Evolutionary conservation across 2,329 filamentous ascomycete species (phyloP), one percentile per base, ranked within the genome.

Genomic region (Sporothrix pseudoabietina): DNA sequence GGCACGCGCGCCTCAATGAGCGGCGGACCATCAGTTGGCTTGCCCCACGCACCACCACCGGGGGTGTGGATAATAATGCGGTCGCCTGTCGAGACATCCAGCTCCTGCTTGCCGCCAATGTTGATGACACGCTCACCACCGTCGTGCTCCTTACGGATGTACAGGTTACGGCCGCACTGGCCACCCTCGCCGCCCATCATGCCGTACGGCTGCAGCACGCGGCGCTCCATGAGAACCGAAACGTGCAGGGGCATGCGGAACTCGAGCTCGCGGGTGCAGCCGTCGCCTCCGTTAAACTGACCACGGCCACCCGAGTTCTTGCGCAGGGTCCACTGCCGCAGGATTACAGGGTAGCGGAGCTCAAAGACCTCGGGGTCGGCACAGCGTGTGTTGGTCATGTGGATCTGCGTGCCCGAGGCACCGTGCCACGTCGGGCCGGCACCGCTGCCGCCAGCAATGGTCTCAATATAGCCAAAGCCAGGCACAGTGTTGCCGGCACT

Each of bases 351-450:
- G 0, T 79, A 80, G 2, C 80, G 76, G 71, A 80, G 79, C 75
- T 82, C 81, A 7, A 82, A 76, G 4, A 81, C 76, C 73, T 80
- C 78, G 0, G 76, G 69, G 70, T 82, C 78, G 4, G 81, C 79
- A 59, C 78, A 77, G 22, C 78, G 77, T 0, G 78, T 81, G 69
- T 81, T 80, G 2, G 80, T 81, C 12, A 78, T 78, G 49, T 81
- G 78, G 1, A 76, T 76, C 55, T 78, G 78, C 7, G 79, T 77
- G 30, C 77, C 78, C 35, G 77, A 74, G 70, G 77, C 78, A 5
- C 80, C 81, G 16, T 78, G 72, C 69, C 78, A 80, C 0, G 77
- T 76, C 0, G 77, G 75, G 0, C 79, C 80, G 4, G 80, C 80
- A 12, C 80, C 80, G 4, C 75, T 76, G 0, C 80, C 80, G 14